Evolutionary conservation across 495 filamentous ascomycete genomes (phyloP).

Genomic region (Corynascus novoguineensis): DNA sequence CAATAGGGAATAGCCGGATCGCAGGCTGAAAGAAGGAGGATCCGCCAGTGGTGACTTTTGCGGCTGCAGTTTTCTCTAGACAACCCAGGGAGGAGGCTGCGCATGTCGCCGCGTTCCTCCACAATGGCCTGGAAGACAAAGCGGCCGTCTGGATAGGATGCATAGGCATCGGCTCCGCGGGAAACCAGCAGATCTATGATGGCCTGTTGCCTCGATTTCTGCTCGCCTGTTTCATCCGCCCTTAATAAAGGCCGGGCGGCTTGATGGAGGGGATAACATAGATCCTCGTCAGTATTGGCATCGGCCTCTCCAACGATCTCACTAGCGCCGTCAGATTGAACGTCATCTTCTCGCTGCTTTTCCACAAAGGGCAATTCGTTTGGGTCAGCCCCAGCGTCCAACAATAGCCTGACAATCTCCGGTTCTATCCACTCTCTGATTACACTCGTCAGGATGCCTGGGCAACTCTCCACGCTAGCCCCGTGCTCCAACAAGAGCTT

Average conservation of each 20-base stretch:
- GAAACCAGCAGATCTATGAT: constrained; percentile 7
- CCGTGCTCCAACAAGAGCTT: constrained; percentile 4
- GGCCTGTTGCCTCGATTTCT: not conserved
- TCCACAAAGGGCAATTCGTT: not conserved
- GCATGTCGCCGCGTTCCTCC: not conserved
- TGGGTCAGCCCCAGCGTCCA: constrained; percentile 5
- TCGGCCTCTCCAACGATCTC: too few relatives aligned
- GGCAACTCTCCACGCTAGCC: not conserved
- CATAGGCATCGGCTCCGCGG: constrained; percentile 4
- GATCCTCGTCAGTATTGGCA: not conserved
- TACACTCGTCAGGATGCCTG: not conserved
- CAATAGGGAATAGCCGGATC: not conserved
- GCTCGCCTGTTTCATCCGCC: not conserved
- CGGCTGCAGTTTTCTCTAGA: not conserved
- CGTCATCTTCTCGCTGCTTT: not conserved
- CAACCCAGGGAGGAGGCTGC: not conserved
- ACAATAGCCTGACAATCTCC: not conserved
- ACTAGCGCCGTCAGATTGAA: too few relatives aligned
- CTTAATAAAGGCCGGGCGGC: not conserved
- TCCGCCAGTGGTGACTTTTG: constrained; percentile 7
- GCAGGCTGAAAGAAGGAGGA: constrained; percentile 3
- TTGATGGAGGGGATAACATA: constrained; percentile 10
- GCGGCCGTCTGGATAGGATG: constrained; percentile 1
- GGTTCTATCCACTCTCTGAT: not conserved
- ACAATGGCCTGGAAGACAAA: constrained; percentile 11